phyloP scores from a whole-genome alignment of 1,284 basidiomycete genomes.

The Taiwanofungus camphoratus region DNA sequence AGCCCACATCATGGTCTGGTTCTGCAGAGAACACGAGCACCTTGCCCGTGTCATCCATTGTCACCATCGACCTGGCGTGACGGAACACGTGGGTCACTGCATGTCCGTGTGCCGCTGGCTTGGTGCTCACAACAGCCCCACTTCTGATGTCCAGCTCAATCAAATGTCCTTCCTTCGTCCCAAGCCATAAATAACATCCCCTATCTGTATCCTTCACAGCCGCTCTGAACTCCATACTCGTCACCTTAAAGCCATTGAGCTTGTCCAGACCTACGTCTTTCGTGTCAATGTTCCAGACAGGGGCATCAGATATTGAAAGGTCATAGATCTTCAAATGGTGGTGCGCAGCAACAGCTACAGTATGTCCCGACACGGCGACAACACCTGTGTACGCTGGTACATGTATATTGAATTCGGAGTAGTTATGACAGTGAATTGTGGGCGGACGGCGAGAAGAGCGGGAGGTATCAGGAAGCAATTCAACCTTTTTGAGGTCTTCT shows the following conservation, averaged over 20 bases:
- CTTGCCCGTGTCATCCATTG: constrained; percentile 82
- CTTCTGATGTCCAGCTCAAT: constrained; percentile 73
- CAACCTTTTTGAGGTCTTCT: constrained; percentile 34
- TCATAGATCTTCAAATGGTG: constrained; percentile 67
- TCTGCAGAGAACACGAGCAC: constrained; percentile 63
- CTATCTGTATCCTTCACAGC: constrained; percentile 32
- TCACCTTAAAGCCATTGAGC: constrained; percentile 65
- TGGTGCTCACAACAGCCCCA: constrained; percentile 50
- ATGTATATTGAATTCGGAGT: constrained; percentile 44
- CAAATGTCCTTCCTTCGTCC: constrained; percentile 84
- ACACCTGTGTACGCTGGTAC: constrained; percentile 52
- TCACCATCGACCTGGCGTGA: constrained; percentile 62
- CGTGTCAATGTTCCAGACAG: constrained; percentile 52
- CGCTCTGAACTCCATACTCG: constrained; percentile 71
- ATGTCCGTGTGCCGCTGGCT: constrained; percentile 57
- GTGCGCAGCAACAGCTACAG: constrained; percentile 55
- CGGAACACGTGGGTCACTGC: constrained; percentile 72
- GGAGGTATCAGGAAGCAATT: constrained; percentile 77
- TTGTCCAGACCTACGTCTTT: constrained; percentile 50
- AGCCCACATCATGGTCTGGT: constrained; percentile 27
- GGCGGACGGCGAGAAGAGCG: constrained; percentile 81
- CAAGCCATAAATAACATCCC: constrained; percentile 68
- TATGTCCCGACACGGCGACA: constrained; percentile 56
- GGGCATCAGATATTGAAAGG: constrained; percentile 40
- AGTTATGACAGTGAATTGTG: constrained; percentile 34